phyloP scores from a whole-genome alignment of 2,329 filamentous ascomycete species.

The Botrytis sinoallii region DNA sequence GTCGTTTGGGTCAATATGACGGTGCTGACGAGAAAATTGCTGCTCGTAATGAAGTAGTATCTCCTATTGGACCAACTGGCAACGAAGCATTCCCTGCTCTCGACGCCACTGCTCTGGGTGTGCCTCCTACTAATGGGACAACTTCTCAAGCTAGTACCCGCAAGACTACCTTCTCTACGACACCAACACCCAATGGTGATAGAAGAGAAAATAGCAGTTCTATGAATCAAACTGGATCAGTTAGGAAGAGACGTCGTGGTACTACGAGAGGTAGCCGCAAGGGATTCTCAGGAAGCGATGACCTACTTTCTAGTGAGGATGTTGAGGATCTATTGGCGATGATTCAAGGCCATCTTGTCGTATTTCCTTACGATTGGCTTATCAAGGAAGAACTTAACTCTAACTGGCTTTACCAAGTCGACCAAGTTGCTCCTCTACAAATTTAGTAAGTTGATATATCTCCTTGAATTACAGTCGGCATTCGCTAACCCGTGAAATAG shows the following conservation, averaged over 20 bases:
- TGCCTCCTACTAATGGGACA: constrained; percentile 26
- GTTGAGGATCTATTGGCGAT: constrained; percentile 78
- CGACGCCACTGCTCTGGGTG: constrained; percentile 35
- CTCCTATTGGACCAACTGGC: constrained; percentile 44
- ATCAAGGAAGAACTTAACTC: constrained; percentile 86
- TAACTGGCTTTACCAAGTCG: constrained; percentile 96
- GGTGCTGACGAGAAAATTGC: constrained; percentile 31
- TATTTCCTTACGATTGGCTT: constrained; percentile 96
- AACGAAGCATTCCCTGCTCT: constrained; percentile 49
- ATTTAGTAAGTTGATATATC: constrained; percentile 80
- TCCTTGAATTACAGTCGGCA: constrained; percentile 88
- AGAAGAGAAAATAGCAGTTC: constrained; percentile 18
- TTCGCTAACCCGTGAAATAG: constrained; percentile 66
- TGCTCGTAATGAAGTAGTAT: constrained; percentile 39
- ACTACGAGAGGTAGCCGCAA: constrained; percentile 63
- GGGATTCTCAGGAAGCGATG: constrained; percentile 64
- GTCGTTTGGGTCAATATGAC: constrained; percentile 28
- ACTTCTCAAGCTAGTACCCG: constrained; percentile 44
- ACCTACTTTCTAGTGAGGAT: constrained; percentile 70
- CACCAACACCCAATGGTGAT: constrained; percentile 26
- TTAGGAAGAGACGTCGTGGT: constrained; percentile 62
- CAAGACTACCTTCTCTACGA: constrained; percentile 54
- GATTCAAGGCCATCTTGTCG: constrained; percentile 83
- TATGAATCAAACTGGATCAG: constrained; percentile 42
- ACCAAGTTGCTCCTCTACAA: constrained; percentile 91